Evolutionary conservation across 192 early-diverging fungal species (phyloP).

Genomic region (Cladochytrium replicatum): DNA sequence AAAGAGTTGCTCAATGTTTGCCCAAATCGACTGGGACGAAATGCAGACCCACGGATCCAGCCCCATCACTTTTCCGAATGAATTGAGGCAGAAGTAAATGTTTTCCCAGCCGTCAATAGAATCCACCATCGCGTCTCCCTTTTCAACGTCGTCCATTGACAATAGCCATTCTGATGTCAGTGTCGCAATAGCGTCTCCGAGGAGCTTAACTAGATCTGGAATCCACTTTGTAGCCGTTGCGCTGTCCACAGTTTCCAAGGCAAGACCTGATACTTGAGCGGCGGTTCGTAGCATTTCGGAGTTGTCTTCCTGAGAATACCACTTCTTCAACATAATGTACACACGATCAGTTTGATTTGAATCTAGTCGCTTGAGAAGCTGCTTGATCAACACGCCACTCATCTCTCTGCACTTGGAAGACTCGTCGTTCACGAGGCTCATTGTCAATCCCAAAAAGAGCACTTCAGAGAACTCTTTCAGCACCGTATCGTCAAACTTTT

Average conservation of each 20-base stretch:
- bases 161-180: neutral
- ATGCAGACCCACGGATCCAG: conserved; percentile 41
- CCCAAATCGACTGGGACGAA: conserved; percentile 14
- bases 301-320: conserved; percentile 46
- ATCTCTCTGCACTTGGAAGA: conserved; percentile 87
- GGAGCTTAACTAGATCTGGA: conserved; percentile 2
- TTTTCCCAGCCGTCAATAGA: neutral
- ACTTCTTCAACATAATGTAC: conserved; percentile 59
- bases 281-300: conserved; percentile 66
- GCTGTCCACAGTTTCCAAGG: conserved; percentile 68
- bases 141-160: neutral
- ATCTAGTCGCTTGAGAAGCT: conserved; percentile 54
- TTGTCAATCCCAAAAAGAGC: conserved; percentile 76
- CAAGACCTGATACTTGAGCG: conserved; percentile 74
- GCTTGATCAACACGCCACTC: conserved; percentile 62
- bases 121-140: neutral
- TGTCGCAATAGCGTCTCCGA: conserved; percentile 2
- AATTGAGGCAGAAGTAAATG: neutral
- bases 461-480: conserved; percentile 67
- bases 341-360: conserved; percentile 41
- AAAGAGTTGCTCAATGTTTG: conserved; percentile 23
- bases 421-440: conserved; percentile 84
- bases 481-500: conserved; percentile 67
- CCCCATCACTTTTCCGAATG: conserved; percentile 2
- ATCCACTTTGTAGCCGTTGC: conserved; percentile 12